Percentiles rank a stretch among this genome's conserved stretches.
These are phyloP conservation scores for Russula lepida DNA, from an alignment of 768 basidiomycete genomes.

Conservation along the genomic window DNA sequence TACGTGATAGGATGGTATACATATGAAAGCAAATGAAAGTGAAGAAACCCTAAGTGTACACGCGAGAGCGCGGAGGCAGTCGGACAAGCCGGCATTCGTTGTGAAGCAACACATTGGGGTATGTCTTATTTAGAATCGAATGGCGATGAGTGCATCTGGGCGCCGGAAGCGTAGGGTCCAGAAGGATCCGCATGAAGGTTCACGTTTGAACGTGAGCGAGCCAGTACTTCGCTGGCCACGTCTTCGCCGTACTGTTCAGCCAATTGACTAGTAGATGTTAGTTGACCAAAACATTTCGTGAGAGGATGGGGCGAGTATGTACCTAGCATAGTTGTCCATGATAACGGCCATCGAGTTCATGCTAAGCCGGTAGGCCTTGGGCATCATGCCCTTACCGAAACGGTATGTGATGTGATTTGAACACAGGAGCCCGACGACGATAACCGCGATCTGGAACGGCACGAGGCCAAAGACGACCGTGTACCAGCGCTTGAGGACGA, in stretches of 20 bases:
- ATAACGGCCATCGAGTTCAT: constrained; percentile 70
- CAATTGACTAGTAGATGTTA: constrained; percentile 45
- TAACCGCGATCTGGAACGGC: constrained; percentile 57
- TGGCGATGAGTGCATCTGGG: not conserved
- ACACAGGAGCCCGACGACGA: constrained; percentile 57
- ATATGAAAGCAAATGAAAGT: not conserved
- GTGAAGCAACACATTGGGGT: not conserved
- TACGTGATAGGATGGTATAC: not conserved
- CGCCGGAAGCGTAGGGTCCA: constrained; percentile 24
- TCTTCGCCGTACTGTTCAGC: constrained; percentile 65
- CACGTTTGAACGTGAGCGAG: constrained; percentile 48
- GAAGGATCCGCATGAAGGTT: constrained; percentile 31
- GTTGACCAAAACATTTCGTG: not conserved
- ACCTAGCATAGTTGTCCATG: constrained; percentile 81
- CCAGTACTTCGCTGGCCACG: constrained; percentile 50
- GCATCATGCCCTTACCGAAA: constrained; percentile 85
- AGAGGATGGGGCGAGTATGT: constrained; percentile 21
- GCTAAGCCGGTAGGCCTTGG: constrained; percentile 71
- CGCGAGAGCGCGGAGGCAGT: not conserved
- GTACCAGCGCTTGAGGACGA: constrained; percentile 56
- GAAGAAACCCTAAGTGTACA: not conserved
- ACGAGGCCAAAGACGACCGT: constrained; percentile 55
- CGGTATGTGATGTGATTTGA: constrained; percentile 81
- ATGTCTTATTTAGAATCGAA: not conserved
- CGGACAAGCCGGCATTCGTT: not conserved